A percentile compares a stretch with the other conserved stretches of the same genome.
Conservation (phyloP, 2,329 filamentous ascomycete genomes). For the Alternaria viburni region DNA sequence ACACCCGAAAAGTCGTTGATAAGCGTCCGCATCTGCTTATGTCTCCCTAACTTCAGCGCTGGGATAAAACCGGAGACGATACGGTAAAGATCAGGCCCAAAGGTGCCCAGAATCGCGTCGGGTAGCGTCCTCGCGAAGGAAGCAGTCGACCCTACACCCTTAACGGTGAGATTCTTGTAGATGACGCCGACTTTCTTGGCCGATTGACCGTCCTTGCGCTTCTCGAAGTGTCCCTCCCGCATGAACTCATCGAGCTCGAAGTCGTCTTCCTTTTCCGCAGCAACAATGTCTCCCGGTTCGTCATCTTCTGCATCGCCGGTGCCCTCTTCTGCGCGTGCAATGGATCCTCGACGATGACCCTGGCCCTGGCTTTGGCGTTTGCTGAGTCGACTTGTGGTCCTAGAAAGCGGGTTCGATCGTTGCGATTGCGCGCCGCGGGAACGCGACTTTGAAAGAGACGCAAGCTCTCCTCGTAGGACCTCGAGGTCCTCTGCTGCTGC, state of each 20-base stretch:
- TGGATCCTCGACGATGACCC: conserved; percentile 15
- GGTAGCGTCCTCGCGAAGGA: conserved; percentile 76
- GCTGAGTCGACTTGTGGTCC: conserved; percentile 38
- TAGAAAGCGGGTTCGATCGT: conserved; percentile 30
- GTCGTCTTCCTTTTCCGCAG: conserved; percentile 61
- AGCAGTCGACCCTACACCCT: conserved; percentile 70
- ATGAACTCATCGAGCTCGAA: conserved; percentile 76
- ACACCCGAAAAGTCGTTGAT: conserved; percentile 72
- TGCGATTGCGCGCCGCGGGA: conserved; percentile 33
- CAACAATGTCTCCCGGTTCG: conserved; percentile 30
- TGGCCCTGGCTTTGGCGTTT: conserved; percentile 23
- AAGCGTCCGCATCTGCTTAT: conserved; percentile 60
- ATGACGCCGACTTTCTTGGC: conserved; percentile 80
- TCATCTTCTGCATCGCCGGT: conserved; percentile 19
- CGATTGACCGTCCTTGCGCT: conserved; percentile 69
- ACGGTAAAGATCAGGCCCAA: conserved; percentile 78
- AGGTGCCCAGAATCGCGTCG: conserved; percentile 76
- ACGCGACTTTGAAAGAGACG: conserved; percentile 56
- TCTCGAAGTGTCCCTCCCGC: conserved; percentile 77
- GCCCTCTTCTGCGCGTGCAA: conserved; percentile 16
- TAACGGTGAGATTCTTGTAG: conserved; percentile 77
- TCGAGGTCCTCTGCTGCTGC: conserved; percentile 67
- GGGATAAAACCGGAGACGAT: conserved; percentile 64
- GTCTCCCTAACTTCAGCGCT: conserved; percentile 55
- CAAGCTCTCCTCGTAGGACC: conserved; percentile 62